Conservation (phyloP, 768 basidiomycete genomes). For the Rhodosporidiobolus odoratus region DNA sequence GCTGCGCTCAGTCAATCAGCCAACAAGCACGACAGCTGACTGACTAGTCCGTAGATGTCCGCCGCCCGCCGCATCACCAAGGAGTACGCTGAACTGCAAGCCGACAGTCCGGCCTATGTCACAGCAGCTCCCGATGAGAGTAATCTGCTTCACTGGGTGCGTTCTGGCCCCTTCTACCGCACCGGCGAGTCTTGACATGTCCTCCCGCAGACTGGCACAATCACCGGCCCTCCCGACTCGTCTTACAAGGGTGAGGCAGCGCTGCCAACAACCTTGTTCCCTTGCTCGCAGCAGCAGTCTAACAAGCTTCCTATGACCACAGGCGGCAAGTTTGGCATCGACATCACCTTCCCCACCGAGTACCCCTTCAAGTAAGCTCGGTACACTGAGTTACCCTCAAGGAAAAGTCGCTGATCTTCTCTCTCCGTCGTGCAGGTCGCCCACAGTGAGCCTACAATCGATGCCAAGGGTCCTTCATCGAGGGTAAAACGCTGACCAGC, state of each 20-base stretch:
- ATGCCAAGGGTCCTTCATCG: rapidly evolving
- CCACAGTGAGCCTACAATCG: constrained; percentile 16
- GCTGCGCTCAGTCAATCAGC: neutral
- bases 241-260: constrained; percentile 36
- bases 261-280: neutral
- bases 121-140: constrained; percentile 22
- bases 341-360: constrained; percentile 33
- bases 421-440: neutral
- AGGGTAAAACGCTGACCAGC: rapidly evolving
- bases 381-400: too few species aligned
- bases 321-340: constrained; percentile 35
- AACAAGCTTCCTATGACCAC: neutral
- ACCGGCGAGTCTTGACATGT: neutral
- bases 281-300: too few species aligned
- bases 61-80: constrained; percentile 30
- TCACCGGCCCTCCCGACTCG: constrained; percentile 34
- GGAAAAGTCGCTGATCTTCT: neutral
- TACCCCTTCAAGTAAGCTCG: constrained; percentile 37
- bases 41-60: constrained; percentile 4
- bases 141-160: constrained; percentile 38
- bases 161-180: neutral
- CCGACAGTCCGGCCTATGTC: constrained; percentile 25
- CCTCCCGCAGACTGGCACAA: constrained; percentile 23
- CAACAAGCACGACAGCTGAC: too few species aligned
- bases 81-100: constrained; percentile 35